Percentiles rank a stretch among this genome's conserved stretches.
Evolutionary conservation across 495 filamentous ascomycete genomes (phyloP).

Genomic region (Aspergillus bertholletiae): DNA sequence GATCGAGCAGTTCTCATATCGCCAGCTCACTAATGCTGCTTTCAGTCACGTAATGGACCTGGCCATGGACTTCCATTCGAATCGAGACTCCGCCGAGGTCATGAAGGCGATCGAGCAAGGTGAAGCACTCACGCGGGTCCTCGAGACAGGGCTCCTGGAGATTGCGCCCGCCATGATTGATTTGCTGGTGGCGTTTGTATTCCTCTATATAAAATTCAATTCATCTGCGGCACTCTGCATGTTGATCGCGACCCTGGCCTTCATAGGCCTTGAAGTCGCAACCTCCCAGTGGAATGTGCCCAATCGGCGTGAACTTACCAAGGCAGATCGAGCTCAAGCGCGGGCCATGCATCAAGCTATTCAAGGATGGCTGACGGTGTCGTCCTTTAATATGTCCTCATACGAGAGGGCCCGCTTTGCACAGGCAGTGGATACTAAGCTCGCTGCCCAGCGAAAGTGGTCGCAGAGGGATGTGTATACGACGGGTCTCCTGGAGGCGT

Average conservation of each 20-base stretch:
- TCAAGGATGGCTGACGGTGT: too few relatives aligned
- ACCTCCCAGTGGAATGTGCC: background rate
- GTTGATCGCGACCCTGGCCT: conserved; percentile 8
- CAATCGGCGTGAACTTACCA: too few relatives aligned
- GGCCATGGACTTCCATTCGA: background rate
- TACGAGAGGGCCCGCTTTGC: background rate
- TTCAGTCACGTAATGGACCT: conserved; percentile 21
- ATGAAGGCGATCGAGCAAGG: conserved; percentile 20
- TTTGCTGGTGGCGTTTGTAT: conserved; percentile 8
- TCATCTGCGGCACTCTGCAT: background rate
- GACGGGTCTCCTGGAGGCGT: too few relatives aligned
- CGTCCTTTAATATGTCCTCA: too few relatives aligned
- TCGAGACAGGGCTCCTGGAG: conserved; percentile 5
- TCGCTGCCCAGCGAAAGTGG: too few relatives aligned
- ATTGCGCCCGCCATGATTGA: background rate
- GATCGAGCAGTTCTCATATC: conserved; percentile 18
- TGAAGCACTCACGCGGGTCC: conserved; percentile 8
- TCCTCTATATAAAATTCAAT: conserved; percentile 16
- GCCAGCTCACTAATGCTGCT: conserved; percentile 20
- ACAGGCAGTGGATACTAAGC: too few relatives aligned
- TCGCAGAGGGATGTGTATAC: too few relatives aligned
- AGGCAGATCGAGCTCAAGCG: too few relatives aligned
- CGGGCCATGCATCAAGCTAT: too few relatives aligned
- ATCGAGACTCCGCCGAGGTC: conserved; percentile 2
- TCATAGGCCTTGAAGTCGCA: background rate